Conservation (phyloP, 2,329 filamentous ascomycete genomes). For the Reticulascus tulasneorum region DNA sequence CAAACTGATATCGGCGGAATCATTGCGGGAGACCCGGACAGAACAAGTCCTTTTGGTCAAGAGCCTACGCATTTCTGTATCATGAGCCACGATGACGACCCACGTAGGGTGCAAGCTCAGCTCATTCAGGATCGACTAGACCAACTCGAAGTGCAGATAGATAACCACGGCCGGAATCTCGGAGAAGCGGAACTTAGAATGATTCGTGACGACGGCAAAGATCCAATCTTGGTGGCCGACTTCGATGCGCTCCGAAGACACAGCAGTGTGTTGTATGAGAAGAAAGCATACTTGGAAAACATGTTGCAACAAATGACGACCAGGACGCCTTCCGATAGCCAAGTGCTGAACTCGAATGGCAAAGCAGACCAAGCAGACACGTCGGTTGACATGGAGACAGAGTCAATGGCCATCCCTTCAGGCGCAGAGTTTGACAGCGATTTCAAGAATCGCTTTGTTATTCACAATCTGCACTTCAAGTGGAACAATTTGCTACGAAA, state of each 20-base stretch:
- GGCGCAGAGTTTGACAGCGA: slow-evolving; percentile 84
- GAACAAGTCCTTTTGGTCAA: slow-evolving; percentile 85
- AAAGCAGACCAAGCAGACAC: slow-evolving; percentile 27
- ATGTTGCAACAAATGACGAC: slow-evolving; percentile 51
- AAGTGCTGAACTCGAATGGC: slow-evolving; percentile 18
- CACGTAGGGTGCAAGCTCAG: slow-evolving; percentile 80
- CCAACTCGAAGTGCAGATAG: slow-evolving; percentile 74
- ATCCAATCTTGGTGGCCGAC: slow-evolving; percentile 50
- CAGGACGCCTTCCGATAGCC: slow-evolving; percentile 24
- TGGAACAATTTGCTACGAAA: slow-evolving; percentile 97
- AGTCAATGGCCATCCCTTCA: slow-evolving; percentile 62
- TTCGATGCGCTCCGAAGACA: slow-evolving; percentile 58
- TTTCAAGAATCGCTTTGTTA: slow-evolving; percentile 96
- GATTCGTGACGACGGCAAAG: slow-evolving; percentile 46
- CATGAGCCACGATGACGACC: slow-evolving; percentile 88
- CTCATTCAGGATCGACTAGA: slow-evolving; percentile 78
- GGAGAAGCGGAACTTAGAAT: slow-evolving; percentile 71
- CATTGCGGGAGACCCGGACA: slow-evolving; percentile 74
- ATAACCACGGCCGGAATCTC: slow-evolving; percentile 66
- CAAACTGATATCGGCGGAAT: slow-evolving; percentile 87
- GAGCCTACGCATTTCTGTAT: slow-evolving; percentile 94
- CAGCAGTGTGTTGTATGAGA: slow-evolving; percentile 52
- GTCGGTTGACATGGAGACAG: slow-evolving; percentile 45
- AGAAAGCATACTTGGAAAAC: slow-evolving; percentile 53
- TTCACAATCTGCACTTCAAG: slow-evolving; percentile 96